Base-by-base conservation (phyloP, 2,329 filamentous ascomycete genomes). In the Penicillium vulpinum region DNA sequence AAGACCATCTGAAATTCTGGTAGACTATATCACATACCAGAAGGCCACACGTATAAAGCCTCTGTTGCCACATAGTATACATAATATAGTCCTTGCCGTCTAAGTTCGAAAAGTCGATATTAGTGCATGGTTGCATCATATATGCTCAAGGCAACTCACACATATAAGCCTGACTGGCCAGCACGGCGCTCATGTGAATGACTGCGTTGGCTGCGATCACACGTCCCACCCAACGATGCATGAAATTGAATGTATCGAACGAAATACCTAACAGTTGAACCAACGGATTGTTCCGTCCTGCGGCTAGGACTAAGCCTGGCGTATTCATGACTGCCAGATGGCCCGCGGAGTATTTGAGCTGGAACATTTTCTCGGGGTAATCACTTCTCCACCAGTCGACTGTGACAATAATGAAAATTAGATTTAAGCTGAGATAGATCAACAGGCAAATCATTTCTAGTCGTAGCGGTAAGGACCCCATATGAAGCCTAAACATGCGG, bases 201-300 rank as follows among this genome's bases (percentile, higher is more conserved):
- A 91, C 65, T 7, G 83, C 77, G 70, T 92, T 88, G 9, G 86
- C 56, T 13, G 89, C 83, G 29, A 89, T 84, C 38, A 91, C 83
- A 26, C 90, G 84, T 22, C 89, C 90, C 60, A 90, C 84, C 89
- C 90, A 94, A 60, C 90, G 85, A 74, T 94, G 90, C 56, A 92
- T 79, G 11, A 93, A 85, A 73, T 97, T 97, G 81, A 95, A 97
- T 0, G 91, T 92, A 73, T 97, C 93, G 75, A 96, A 97, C 68
- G 89, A 91, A 69, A 97, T 87, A 62, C 88, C 85, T 54, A 97
- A 82, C 29, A 94, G 72, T 5, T 79, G 73, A 68, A 97, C 95
- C 51, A 96, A 80, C 3, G 91, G 91, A 75, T 97, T 97, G 79
- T 97, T 97, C 67, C 93, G 88, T 33, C 91, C 87, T 18, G 91